Base-by-base conservation (phyloP, 78 protist genomes). In the Cavenderia fasciculata region DNA sequence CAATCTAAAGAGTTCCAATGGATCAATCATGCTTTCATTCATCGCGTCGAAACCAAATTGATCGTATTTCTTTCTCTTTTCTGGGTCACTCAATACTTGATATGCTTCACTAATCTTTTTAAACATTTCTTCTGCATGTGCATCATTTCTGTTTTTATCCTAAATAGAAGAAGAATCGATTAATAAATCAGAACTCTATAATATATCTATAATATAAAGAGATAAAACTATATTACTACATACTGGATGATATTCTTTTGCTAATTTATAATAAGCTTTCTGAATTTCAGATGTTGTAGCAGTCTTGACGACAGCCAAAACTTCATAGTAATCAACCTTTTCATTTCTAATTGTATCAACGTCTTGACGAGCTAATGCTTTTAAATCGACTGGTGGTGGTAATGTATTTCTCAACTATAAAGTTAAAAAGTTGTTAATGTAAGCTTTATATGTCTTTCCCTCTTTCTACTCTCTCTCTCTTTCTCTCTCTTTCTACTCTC, bases 51-150 rank as follows among this genome's bases (percentile, higher is more conserved):
- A 43, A 66, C 89, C 89, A 68, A 34, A 82, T 56, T 82, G n/a
- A 68, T 82, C 89, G 38, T 82, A 82, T 56, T 74, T 33, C 43
- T 66, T 54, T 68, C 88, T 79, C 69, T 79, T 79, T 10, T 66
- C 70, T 40, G 74, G 66, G 18, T 79, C 88, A 2, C 77, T 40
- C 34, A 79, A 56, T 25, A 79, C 88, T 56, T 66, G 77, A 68
- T 79, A 79, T 10, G 88, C 88, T n/a, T 79, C 88, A 79, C 77
- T 66, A 31, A 79, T 73, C 43, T 66, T 79, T 41, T 79, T 79
- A 68, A 79, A 79, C 88, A 79, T 79, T 68, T 79, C 88, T 33
- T 79, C 88, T 65, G 88, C 88, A 79, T 79, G 66, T 66, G 12
- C 21, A 79, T 79, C 88, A 29, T 79, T 79, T 31, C 59, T 79